A percentile compares a stretch with the other conserved stretches of the same genome.
Evolutionary conservation across 306 rosid genomes (phyloP).

Genomic region (Inga laurina): DNA sequence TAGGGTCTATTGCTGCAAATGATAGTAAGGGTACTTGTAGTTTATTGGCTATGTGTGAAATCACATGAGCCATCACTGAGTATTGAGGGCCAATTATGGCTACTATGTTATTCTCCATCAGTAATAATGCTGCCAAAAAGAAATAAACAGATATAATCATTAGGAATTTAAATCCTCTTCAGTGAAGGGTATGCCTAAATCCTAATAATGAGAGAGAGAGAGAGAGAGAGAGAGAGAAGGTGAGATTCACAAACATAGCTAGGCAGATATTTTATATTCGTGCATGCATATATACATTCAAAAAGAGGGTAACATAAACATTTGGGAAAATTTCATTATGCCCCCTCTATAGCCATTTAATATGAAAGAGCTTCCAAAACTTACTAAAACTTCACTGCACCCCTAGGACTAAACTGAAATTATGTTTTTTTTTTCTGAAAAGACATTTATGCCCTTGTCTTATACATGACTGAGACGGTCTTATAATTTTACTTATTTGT

Average conservation of each 20-base stretch:
- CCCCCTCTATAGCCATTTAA: no score
- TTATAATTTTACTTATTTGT: no score
- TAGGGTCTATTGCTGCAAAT: constrained; percentile 74
- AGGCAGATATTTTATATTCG: background rate
- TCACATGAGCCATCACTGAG: constrained; percentile 52
- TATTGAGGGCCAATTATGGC: constrained; percentile 62
- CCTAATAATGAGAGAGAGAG: background rate
- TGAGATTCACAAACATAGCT: background rate
- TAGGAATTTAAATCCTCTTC: background rate
- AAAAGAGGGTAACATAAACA: background rate
- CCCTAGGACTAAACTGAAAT: no score
- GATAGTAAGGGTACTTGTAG: constrained; percentile 56
- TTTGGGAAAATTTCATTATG: no score
- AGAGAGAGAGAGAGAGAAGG: background rate
- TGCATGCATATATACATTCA: background rate
- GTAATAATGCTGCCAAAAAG: constrained; percentile 38
- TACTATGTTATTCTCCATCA: constrained; percentile 57
- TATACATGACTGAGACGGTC: no score
- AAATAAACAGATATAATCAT: background rate
- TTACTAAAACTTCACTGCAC: no score
- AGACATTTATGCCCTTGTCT: no score
- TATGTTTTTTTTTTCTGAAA: no score
- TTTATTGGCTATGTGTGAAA: constrained; percentile 58
- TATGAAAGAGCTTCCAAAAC: no score
- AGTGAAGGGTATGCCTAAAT: background rate